Base-by-base conservation (phyloP, 139 green algal species). In the Limnomonas spitsbergensis region DNA sequence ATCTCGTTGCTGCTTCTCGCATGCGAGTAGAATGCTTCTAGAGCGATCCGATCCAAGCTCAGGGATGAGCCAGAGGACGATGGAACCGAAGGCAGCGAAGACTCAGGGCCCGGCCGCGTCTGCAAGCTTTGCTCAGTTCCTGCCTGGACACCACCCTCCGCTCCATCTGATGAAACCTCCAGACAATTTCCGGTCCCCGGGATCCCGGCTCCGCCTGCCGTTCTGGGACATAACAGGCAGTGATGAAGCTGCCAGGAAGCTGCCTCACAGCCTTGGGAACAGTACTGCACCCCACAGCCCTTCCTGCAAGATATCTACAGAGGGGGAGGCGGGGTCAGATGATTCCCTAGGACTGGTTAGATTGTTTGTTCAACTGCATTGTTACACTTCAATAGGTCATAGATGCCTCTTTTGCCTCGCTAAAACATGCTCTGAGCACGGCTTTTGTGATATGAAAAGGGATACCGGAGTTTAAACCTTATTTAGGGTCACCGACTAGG, bases 201-300 rank as follows among this genome's bases (percentile, higher is more conserved):
- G 42, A 6, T 6, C 42, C 42, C 9, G 6, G 42, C 42, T 54
- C 9, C 42, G 42, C 6, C 42, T 27, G 42, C 42, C 42, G 42
- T 54, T 6, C 7, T 6, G 42, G 42, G 68, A 75, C 90, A 94
- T 31, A 92, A 73, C 32, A 93, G 67, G 66, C 84, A 83, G 78
- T 94, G 90, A 34, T 85, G 76, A 4, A 77, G 61, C 35, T 83
- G 26, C 90, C 90, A 94, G 7, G 86, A 84, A 31, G 67, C 66
- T 20, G 69, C 66, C 37, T 86, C 88, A 74, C 88, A 93, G 14
- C 2, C 53, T 0, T n/a, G 0, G 35, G 80, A 84, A 86, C 88
- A 92, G 80, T 87, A 93, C 38, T 77, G 42, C 6, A 83, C 85
- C 0, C 66, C 69, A 66, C 90, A 94, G 24, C 79, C 76, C 3